Evolutionary conservation across 192 early-diverging fungal genomes (phyloP), one percentile per base, ranked within the genome.

Genomic region (Spizellomyces sp.): DNA sequence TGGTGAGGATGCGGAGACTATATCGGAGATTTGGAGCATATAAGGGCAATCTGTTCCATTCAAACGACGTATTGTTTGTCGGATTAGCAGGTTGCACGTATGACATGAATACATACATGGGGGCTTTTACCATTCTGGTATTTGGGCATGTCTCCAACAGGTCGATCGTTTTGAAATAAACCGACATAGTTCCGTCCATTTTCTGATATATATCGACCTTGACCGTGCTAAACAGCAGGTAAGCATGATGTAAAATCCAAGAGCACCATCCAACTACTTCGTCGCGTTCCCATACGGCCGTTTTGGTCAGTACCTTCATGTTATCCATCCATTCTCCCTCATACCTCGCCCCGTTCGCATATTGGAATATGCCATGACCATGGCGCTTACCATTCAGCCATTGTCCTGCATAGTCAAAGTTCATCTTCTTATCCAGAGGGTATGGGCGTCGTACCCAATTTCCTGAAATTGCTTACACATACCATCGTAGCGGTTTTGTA

Each of bases 261-360:
- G 2, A 54, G 50, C 1, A 36, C 27, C 27, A 36, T 36, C n/a
- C n/a, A n/a, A 36, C 3, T 0, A 36, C 27, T 3, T 36, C 27
- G 1, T 36, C 27, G 27, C 27, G 3, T 36, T 36, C 3, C 27
- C 27, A 36, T 36, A 36, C 27, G 6, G 27, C 27, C 27, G 27
- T 2, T 36, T 36, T 36, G 27, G 27, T 36, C 27, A 36, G 44
- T 64, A 83, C 81, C 75, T 86, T 86, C 47, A 72, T 63, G 70
- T 85, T 81, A 15, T 82, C 76, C 56, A 71, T 77, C 83, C 83
- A 87, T n/a, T 86, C 73, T 9, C 86, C 86, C 47, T 76, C 71
- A 61, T 84, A 87, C 10, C 42, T 6, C 8, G 81, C 81, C 9
- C 86, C 86, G 58, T 68, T 81, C 6, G 86, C 81, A 59, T 86